A percentile compares a stretch with the other conserved stretches of the same genome.
phyloP scores from a whole-genome alignment of 2,329 filamentous ascomycete genomes.

The Bipolaris sorokiniana region DNA sequence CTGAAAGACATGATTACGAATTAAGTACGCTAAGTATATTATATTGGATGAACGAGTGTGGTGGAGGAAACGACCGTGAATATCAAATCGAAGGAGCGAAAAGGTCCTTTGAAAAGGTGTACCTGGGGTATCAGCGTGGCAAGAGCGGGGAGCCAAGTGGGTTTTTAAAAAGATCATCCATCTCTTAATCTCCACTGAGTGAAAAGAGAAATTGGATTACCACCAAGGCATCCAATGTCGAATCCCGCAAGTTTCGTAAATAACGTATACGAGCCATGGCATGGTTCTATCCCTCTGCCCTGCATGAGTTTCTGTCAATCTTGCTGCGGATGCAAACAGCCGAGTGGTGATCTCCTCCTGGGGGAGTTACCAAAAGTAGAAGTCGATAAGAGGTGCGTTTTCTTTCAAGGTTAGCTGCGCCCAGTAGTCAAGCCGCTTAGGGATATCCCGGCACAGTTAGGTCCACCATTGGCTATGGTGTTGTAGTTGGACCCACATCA shows the following conservation, averaged over 20 bases:
- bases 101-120: slow-evolving; percentile 1
- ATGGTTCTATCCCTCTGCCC: background rate
- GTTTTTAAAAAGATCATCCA: slow-evolving; percentile 1
- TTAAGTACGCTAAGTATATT: slow-evolving; percentile 14
- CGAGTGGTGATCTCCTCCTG: background rate
- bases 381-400: background rate
- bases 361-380: background rate
- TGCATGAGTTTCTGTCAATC: background rate
- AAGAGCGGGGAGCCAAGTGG: background rate
- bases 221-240: background rate
- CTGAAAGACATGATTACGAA: slow-evolving; percentile 32
- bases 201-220: background rate
- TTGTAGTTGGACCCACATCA: background rate
- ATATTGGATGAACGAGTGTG: background rate
- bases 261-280: slow-evolving; percentile 1
- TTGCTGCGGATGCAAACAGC: background rate
- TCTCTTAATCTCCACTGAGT: background rate
- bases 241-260: background rate
- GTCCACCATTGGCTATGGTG: background rate
- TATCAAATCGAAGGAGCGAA: slow-evolving; percentile 3
- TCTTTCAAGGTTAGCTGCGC: background rate
- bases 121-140: background rate
- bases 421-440: background rate
- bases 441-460: background rate
- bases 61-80: background rate